Base-by-base conservation (phyloP, 176 grass and related monocot genomes). In the sorghum (Sorghum bicolor) region DNA sequence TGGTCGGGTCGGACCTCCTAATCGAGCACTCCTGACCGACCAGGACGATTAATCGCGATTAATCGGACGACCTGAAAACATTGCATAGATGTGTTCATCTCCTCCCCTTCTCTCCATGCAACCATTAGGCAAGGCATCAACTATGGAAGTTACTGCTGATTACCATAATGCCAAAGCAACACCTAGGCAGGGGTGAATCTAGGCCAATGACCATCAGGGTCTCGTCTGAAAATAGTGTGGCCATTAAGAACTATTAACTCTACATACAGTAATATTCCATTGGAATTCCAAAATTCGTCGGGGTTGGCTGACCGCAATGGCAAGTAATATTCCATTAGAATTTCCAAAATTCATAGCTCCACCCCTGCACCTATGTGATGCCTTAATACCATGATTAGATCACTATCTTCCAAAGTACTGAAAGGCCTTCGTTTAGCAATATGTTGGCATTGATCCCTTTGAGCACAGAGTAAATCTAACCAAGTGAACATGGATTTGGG, bases 391-490 rank as follows among this genome's bases (percentile, higher is more conserved):
- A 68, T 67, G 63, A 64, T 78, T 48, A 22, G 44, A 55, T 33
- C 67, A 64, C 41, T 47, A 78, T 70, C 29, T 36, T 63, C 20
- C 6, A 64, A 80, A 79, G 20, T 72, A 64, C 15, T 16, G 8
- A 40, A 61, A 61, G 26, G 69, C 61, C 11, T 62, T 5, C 26
- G 11, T 38, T 67, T 33, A 31, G 37, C 19, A 71, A 20, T 47
- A n/a, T 32, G 25, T 40, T 82, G 80, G 37, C 31, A 36, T 57
- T 84, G 72, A 57, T 40, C n/a, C 16, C 82, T 25, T 39, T 16
- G 30, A 53, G 10, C 43, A 38, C 22, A 33, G 63, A 73, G 58
- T 55, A 76, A 39, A 38, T 52, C 58, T 34, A 76, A 3, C 53
- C 1, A 20, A 20, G 4, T 55, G 45, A 17, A 31, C 28, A 33